These are phyloP conservation scores for Rhizophagus prolifer DNA, from an alignment of 192 early-diverging fungal genomes.

Conservation along the genomic window DNA sequence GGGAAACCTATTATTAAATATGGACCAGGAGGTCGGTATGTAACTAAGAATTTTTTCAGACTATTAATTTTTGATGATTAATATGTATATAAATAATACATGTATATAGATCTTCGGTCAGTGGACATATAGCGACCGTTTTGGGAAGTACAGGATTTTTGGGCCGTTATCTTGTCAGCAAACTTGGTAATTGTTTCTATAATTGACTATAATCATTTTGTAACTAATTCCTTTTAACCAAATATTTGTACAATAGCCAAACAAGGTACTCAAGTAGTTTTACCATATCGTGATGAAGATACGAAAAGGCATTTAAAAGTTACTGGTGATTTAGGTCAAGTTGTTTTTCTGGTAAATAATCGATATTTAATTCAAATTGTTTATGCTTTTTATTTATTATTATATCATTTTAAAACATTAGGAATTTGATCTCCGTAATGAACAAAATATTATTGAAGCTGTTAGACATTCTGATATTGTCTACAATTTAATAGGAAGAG, in stretches of 20 bases:
- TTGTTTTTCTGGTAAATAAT: conserved; percentile 71
- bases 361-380: background rate
- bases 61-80: too few relatives aligned
- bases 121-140: conserved; percentile 89
- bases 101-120: conserved; percentile 64
- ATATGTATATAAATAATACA: background rate
- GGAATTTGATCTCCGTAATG: conserved; percentile 90
- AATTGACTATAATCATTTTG: background rate
- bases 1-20: conserved; percentile 60
- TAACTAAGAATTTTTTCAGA: background rate
- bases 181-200: conserved; percentile 64
- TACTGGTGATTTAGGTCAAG: conserved; percentile 93
- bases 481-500: conserved; percentile 91
- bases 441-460: conserved; percentile 75
- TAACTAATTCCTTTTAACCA: background rate
- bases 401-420: conserved; percentile 28
- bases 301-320: conserved; percentile 84
- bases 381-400: background rate
- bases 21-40: conserved; percentile 67
- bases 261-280: conserved; percentile 86
- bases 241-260: conserved; percentile 52
- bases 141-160: conserved; percentile 96
- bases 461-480: conserved; percentile 94
- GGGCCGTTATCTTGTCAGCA: conserved; percentile 90
- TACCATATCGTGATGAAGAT: conserved; percentile 88